These are phyloP conservation scores for Alternaria incomplexa DNA, from an alignment of 2,329 filamentous ascomycete species.

Conservation along the genomic window DNA sequence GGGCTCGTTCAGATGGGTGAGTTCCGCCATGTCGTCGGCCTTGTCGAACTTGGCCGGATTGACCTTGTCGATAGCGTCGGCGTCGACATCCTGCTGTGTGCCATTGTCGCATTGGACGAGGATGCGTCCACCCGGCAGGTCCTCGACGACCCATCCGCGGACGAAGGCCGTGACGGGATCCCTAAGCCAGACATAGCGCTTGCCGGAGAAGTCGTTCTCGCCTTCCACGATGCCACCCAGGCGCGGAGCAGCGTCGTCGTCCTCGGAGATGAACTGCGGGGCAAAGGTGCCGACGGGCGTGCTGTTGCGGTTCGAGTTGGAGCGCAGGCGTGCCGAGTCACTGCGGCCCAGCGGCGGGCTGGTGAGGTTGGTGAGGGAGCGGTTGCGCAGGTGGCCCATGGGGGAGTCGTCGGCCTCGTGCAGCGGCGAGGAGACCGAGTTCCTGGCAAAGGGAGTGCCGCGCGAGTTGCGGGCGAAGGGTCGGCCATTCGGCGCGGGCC, in stretches of 20 bases:
- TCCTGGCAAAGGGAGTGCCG: constrained; percentile 79
- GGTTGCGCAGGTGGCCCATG: constrained; percentile 68
- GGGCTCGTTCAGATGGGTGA: constrained; percentile 96
- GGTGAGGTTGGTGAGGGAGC: constrained; percentile 65
- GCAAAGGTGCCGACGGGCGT: constrained; percentile 85
- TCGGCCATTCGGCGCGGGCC: constrained; percentile 66
- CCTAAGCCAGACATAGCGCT: constrained; percentile 96
- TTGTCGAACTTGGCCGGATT: constrained; percentile 99
- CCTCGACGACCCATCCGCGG: constrained; percentile 89
- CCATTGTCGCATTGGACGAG: constrained; percentile 94
- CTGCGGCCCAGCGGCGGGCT: constrained; percentile 39
- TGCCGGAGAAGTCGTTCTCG: constrained; percentile 98
- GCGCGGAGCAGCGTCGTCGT: constrained; percentile 66
- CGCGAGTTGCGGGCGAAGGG: constrained; percentile 67
- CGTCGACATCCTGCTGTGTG: constrained; percentile 86
- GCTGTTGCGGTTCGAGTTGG: constrained; percentile 69
- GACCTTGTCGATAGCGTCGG: constrained; percentile 94
- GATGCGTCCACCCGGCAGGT: constrained; percentile 71
- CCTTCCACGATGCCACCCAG: constrained; percentile 79
- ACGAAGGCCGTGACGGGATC: constrained; percentile 88
- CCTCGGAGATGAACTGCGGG: constrained; percentile 90
- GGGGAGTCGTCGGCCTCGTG: constrained; percentile 48
- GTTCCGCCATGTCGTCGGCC: constrained; percentile 97
- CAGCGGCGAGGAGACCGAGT: constrained; percentile 67
- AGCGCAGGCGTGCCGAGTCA: constrained; percentile 51